phyloP scores from a whole-genome alignment of 2,329 filamentous ascomycete species.

The Alternaria sp. region DNA sequence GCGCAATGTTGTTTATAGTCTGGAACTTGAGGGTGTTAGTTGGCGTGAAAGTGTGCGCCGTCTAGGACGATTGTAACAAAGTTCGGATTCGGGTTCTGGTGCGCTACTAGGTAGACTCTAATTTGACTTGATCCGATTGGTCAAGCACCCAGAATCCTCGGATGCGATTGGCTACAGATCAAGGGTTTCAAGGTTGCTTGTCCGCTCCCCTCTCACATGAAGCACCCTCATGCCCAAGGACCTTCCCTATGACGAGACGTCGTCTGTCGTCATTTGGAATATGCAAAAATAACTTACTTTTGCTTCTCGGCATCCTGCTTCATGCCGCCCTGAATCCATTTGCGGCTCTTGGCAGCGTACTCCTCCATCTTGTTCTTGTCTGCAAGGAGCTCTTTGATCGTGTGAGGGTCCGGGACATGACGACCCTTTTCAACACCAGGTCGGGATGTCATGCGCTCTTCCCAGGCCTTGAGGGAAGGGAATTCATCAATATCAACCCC shows the following conservation, averaged over 20 bases:
- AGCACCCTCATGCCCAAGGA: not conserved
- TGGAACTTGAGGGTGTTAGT: not conserved
- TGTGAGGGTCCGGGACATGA: constrained; percentile 71
- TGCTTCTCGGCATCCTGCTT: constrained; percentile 60
- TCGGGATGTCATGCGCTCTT: constrained; percentile 70
- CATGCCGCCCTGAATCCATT: constrained; percentile 75
- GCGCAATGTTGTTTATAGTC: not conserved
- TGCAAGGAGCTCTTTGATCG: constrained; percentile 64
- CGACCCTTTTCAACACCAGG: constrained; percentile 77
- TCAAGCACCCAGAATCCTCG: not conserved
- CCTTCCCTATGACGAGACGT: not conserved
- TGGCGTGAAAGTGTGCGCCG: not conserved
- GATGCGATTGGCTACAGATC: not conserved
- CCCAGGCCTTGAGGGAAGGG: constrained; percentile 77
- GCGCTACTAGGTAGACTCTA: not conserved
- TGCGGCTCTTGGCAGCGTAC: constrained; percentile 56
- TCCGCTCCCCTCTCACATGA: not conserved
- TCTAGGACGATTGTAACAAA: not conserved
- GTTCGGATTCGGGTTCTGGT: not conserved
- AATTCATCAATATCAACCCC: constrained; percentile 77
- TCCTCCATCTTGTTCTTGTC: constrained; percentile 66
- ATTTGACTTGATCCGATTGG: not conserved
- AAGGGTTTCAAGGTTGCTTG: not conserved
- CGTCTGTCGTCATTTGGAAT: not conserved
- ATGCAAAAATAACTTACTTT: constrained; percentile 32